A percentile compares a stretch with the other conserved stretches of the same genome.
Evolutionary conservation across 352 stramenopile genomes (phyloP).

Genomic region (Phytophthora hibernalis): DNA sequence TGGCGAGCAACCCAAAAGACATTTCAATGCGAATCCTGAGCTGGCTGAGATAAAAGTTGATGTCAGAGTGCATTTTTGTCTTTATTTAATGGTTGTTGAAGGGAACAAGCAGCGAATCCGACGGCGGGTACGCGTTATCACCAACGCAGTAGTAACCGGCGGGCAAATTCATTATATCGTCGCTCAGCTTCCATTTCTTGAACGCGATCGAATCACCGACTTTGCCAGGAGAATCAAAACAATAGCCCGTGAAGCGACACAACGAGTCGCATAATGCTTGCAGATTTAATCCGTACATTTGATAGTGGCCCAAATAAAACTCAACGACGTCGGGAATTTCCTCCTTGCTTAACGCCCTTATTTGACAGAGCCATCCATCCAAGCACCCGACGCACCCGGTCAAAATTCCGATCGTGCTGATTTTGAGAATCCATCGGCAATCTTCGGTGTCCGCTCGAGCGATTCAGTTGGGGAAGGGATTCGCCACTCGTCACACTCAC

Average conservation of each 20-base stretch:
- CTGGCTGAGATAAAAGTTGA: conserved; percentile 21
- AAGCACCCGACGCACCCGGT: no score
- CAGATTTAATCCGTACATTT: conserved; percentile 17
- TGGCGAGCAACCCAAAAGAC: conserved; percentile 35
- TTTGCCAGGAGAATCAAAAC: conserved; percentile 12
- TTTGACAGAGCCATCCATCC: no score
- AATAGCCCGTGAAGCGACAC: conserved; percentile 21
- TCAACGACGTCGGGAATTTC: conserved; percentile 16
- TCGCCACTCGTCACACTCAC: no score
- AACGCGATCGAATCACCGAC: conserved; percentile 10
- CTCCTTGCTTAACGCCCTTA: background rate
- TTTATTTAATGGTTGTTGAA: conserved; percentile 15
- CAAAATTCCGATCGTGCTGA: background rate
- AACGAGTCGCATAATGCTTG: conserved; percentile 19
- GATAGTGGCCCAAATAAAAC: conserved; percentile 2
- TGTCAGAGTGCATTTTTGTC: background rate
- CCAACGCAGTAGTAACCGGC: no score
- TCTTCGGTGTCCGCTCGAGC: background rate
- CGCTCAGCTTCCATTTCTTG: conserved; percentile 22
- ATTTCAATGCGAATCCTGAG: conserved; percentile 56
- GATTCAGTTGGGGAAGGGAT: background rate
- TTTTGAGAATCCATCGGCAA: background rate
- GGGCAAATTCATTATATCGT: no score
- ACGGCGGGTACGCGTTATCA: no score
- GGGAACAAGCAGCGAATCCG: conserved; percentile 8